Evolutionary conservation across 2,329 filamentous ascomycete species (phyloP).

Genomic region (Aschersonia sp.): DNA sequence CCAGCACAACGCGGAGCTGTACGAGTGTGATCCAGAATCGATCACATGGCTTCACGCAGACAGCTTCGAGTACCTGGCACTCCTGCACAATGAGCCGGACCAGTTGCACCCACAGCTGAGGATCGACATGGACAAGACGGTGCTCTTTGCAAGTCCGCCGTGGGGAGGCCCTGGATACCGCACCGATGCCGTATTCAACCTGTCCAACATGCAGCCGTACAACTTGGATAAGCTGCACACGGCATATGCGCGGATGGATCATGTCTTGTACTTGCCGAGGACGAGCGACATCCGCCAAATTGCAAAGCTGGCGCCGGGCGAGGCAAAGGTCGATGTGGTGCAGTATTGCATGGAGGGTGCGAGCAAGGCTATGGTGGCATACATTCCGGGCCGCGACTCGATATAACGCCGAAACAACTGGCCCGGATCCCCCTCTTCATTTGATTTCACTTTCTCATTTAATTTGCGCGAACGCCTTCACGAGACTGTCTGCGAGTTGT

Average conservation of each 20-base stretch:
- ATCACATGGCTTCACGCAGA: slow-evolving; percentile 83
- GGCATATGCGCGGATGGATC: slow-evolving; percentile 43
- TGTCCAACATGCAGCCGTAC: slow-evolving; percentile 82
- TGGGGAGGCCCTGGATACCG: slow-evolving; percentile 45
- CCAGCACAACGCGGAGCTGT: slow-evolving; percentile 78
- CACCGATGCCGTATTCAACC: slow-evolving; percentile 59
- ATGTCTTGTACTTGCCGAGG: slow-evolving; percentile 71
- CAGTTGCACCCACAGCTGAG: slow-evolving; percentile 23
- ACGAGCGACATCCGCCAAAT: slow-evolving; percentile 73
- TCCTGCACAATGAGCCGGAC: slow-evolving; percentile 20
- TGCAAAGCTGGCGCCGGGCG: slow-evolving; percentile 37
- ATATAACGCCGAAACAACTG: too few species aligned
- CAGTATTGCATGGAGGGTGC: slow-evolving; percentile 88
- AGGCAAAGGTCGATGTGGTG: slow-evolving; percentile 52
- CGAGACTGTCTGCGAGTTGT: too few species aligned
- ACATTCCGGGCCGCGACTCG: slow-evolving; percentile 27
- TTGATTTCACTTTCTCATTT: not conserved
- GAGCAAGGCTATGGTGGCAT: slow-evolving; percentile 67
- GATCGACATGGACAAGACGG: slow-evolving; percentile 25
- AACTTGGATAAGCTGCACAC: slow-evolving; percentile 47
- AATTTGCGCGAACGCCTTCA: not conserved
- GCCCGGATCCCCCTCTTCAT: too few species aligned
- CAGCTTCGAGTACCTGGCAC: slow-evolving; percentile 61
- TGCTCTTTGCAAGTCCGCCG: slow-evolving; percentile 43
- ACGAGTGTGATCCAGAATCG: slow-evolving; percentile 54